Evolutionary conservation across 768 basidiomycete species (phyloP), one percentile per base, ranked within the genome.

Genomic region (Rhodotorula paludigena): DNA sequence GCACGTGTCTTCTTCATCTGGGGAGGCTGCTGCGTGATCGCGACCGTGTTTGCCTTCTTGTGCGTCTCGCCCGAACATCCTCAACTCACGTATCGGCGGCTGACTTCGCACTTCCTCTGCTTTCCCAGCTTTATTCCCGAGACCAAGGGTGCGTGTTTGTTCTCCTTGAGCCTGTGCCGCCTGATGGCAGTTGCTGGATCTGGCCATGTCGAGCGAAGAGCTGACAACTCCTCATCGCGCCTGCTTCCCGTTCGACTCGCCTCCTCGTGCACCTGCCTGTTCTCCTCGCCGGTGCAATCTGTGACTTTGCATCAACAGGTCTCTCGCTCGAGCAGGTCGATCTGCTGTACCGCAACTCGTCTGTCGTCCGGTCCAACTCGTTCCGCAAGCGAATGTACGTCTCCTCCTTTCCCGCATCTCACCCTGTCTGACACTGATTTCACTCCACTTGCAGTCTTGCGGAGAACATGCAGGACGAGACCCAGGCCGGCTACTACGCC

Each of bases 101-200:
- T 84, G 74, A 87, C 85, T 77, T 77, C 86, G 76, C 64, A 89
- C 74, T 89, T 89, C 80, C 9, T 23, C 15, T 14, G 9, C 35
- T n/a, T n/a, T n/a, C n/a, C n/a, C 41, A 21, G 32, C 35, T 36
- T 52, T 9, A 32, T 54, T 25, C 57, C 62, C 49, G 69, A 70
- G 55, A 77, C 75, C 30, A 88, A 89, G 80, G 88, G n/a, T n/a
- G n/a, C n/a, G n/a, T n/a, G n/a, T n/a, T n/a, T n/a, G n/a, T n/a
- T n/a, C n/a, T n/a, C n/a, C n/a, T n/a, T n/a, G n/a, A n/a, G 88
- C 11, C 82, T 90, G 18, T 87, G 87, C n/a, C 84, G 90, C 72
- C 89, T 90, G 80, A 87, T 90, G 78, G 84, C 90, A 4, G 58
- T 30, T 10, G 10, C 39, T 18, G 10, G 39, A 41, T 51, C 36